A percentile compares a stretch with the other conserved stretches of the same genome.
phyloP scores from a whole-genome alignment of 805 yeast genomes.

The Kuraishia ogatae region DNA sequence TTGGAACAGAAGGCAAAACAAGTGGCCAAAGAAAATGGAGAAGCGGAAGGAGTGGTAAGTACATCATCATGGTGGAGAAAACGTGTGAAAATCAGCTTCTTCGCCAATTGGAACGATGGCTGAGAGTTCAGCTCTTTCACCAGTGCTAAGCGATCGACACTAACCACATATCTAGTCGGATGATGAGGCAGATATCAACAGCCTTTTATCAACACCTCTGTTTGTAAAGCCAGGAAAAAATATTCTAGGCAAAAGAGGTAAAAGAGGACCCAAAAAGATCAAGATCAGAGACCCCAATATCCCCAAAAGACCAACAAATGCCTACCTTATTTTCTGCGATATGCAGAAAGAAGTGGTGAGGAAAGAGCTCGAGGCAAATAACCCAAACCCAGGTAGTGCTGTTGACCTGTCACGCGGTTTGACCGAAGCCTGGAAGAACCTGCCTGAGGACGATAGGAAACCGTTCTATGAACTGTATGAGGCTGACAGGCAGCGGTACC shows the following conservation, averaged over 20 bases:
- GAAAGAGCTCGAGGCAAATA: conserved; percentile 42
- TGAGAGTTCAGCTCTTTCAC: too few species aligned
- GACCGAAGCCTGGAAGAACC: conserved; percentile 79
- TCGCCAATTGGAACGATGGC: too few species aligned
- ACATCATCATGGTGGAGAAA: not conserved
- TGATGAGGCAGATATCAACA: conserved; percentile 13
- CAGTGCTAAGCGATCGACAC: not conserved
- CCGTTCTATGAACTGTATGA: conserved; percentile 72
- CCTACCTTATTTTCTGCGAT: conserved; percentile 83
- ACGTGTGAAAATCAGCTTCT: too few species aligned
- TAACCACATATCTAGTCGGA: not conserved
- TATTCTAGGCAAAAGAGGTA: not conserved
- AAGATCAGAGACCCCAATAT: conserved; percentile 63
- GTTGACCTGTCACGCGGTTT: conserved; percentile 68
- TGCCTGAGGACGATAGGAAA: conserved; percentile 59
- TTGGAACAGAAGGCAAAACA: conserved; percentile 48
- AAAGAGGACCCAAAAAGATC: conserved; percentile 15
- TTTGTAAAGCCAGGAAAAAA: conserved; percentile 2
- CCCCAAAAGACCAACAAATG: conserved; percentile 88
- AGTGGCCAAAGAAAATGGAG: not conserved
- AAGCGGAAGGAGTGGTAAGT: not conserved
- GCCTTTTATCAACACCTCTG: conserved; percentile 18
- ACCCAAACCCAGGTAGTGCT: conserved; percentile 33
- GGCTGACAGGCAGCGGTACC: conserved; percentile 70
- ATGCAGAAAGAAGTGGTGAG: conserved; percentile 69